Percentiles rank a stretch among this genome's conserved stretches.
Conservation (phyloP, 768 basidiomycete genomes). For the Tulasnella sp. region DNA sequence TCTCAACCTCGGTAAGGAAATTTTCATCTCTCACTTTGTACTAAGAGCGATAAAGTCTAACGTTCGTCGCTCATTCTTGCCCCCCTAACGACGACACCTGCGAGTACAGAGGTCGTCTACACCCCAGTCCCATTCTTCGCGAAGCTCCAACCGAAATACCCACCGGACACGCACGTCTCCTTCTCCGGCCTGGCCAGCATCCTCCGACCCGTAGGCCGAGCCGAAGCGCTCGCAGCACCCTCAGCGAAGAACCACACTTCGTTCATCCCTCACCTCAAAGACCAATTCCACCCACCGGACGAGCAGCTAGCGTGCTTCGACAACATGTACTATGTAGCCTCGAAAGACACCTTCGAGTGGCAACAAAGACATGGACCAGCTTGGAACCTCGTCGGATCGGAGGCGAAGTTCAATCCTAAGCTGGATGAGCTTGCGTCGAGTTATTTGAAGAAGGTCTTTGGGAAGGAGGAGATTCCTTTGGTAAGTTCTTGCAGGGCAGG, state of each 20-base stretch:
- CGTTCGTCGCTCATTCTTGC: background rate
- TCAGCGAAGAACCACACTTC: background rate
- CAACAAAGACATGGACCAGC: constrained; percentile 38
- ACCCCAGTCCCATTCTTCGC: constrained; percentile 4
- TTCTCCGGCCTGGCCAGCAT: constrained; percentile 39
- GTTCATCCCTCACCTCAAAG: background rate
- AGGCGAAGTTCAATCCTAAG: background rate
- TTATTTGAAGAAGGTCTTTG: constrained; percentile 6
- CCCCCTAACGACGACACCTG: background rate
- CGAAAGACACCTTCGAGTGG: constrained; percentile 34
- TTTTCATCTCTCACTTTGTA: background rate
- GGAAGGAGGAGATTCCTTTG: background rate
- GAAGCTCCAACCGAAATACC: background rate
- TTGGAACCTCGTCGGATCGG: constrained; percentile 37
- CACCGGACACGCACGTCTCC: constrained; percentile 34
- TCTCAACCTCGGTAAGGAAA: background rate
- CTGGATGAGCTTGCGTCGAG: background rate
- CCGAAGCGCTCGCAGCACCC: constrained; percentile 20
- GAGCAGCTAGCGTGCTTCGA: constrained; percentile 39
- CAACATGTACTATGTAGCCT: constrained; percentile 36
- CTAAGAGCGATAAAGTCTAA: background rate
- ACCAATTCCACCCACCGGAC: constrained; percentile 35
- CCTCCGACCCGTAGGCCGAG: constrained; percentile 33
- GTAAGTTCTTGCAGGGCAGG: background rate
- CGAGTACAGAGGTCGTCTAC: constrained; percentile 4